Percentiles rank a stretch among this genome's conserved stretches.
Evolutionary conservation across 1,284 basidiomycete species (phyloP).

Genomic region (Violaceomyces palustris): DNA sequence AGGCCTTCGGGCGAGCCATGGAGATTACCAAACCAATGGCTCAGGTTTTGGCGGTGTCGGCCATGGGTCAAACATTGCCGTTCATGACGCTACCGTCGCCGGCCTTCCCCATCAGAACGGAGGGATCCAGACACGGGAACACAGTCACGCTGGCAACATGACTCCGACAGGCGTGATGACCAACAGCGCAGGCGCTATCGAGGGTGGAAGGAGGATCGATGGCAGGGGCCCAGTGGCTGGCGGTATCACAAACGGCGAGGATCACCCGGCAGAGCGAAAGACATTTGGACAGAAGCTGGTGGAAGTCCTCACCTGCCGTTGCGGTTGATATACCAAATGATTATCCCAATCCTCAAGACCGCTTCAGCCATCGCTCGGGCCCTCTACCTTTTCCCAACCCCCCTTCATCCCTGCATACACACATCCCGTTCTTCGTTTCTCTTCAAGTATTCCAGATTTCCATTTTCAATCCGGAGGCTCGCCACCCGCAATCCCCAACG

Average conservation of each 20-base stretch:
- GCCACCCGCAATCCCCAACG: too few relatives aligned
- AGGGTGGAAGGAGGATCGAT: constrained; percentile 26
- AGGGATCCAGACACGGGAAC: constrained; percentile 11
- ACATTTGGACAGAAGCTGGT: constrained; percentile 51
- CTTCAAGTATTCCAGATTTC: too few relatives aligned
- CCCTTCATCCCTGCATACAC: too few relatives aligned
- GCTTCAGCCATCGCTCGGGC: too few relatives aligned
- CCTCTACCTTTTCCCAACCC: too few relatives aligned
- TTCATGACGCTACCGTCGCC: constrained; percentile 40
- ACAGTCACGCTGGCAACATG: constrained; percentile 32
- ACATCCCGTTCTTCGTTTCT: too few relatives aligned
- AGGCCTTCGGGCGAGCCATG: constrained; percentile 27
- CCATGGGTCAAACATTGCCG: constrained; percentile 42
- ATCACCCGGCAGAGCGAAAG: constrained; percentile 35
- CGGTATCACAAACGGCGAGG: constrained; percentile 42
- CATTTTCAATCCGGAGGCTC: too few relatives aligned
- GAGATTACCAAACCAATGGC: constrained; percentile 24
- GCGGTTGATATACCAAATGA: constrained; percentile 38
- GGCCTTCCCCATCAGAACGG: constrained; percentile 22
- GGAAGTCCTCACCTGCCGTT: constrained; percentile 52
- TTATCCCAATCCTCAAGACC: too few relatives aligned
- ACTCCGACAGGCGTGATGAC: constrained; percentile 20
- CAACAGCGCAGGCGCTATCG: constrained; percentile 20
- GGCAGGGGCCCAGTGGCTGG: constrained; percentile 24
- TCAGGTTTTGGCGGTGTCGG: constrained; percentile 37